These are phyloP conservation scores for Suillus subaureus DNA, from an alignment of 768 basidiomycete species.

Conservation along the genomic window DNA sequence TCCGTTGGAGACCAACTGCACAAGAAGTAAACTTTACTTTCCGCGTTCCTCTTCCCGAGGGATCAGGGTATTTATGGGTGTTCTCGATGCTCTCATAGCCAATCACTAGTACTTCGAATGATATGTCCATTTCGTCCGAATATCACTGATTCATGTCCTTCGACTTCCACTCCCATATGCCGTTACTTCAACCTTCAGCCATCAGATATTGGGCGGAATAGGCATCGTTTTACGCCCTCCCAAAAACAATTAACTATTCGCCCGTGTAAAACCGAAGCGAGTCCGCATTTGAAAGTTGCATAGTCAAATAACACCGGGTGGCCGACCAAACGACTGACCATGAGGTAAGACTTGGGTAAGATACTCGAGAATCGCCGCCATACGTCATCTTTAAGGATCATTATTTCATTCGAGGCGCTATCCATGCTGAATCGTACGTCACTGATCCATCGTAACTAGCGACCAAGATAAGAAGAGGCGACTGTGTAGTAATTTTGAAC, in stretches of 20 bases:
- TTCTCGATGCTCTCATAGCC: neutral
- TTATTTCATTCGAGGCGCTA: slow-evolving; percentile 5
- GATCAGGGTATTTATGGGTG: neutral
- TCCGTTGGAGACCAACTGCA: neutral
- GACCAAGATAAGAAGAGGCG: neutral
- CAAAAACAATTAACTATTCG: neutral
- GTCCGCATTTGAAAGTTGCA: neutral
- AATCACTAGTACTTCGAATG: neutral
- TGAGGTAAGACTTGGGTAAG: neutral
- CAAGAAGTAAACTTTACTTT: neutral
- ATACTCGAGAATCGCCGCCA: neutral
- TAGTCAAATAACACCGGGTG: neutral
- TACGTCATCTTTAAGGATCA: neutral
- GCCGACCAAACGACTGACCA: neutral
- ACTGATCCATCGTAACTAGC: neutral
- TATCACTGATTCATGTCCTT: neutral
- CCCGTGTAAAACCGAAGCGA: neutral
- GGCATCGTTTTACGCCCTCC: neutral
- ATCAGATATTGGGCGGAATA: neutral
- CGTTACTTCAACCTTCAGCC: neutral
- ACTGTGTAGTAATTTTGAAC: neutral
- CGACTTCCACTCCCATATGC: slow-evolving; percentile 3
- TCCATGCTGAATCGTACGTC: neutral
- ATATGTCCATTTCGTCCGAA: neutral
- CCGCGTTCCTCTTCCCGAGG: neutral